Evolutionary conservation across 2,329 filamentous ascomycete species (phyloP).

Genomic region (Tolypocladium album): DNA sequence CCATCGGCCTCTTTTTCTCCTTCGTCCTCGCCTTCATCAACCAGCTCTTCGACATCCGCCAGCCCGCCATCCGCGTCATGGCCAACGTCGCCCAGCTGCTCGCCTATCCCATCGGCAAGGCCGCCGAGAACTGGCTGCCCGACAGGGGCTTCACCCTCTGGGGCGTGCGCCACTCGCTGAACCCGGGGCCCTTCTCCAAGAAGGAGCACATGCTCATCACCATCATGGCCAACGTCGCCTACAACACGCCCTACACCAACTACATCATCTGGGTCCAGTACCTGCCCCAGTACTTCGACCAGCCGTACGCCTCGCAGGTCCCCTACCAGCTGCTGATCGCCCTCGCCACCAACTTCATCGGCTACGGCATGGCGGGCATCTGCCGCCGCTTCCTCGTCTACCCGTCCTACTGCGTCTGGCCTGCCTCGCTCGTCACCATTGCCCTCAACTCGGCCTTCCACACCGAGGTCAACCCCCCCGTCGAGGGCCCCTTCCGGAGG

Average conservation of each 20-base stretch:
- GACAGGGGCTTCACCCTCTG: constrained; percentile 36
- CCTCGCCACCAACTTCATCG: constrained; percentile 45
- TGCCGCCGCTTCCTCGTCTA: constrained; percentile 44
- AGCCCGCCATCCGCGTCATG: constrained; percentile 42
- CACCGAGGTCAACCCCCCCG: constrained; percentile 27
- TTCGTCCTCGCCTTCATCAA: constrained; percentile 40
- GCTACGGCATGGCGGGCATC: constrained; percentile 48
- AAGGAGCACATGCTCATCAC: constrained; percentile 54
- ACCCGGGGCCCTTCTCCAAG: constrained; percentile 45
- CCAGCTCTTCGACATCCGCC: constrained; percentile 47
- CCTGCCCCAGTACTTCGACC: constrained; percentile 42
- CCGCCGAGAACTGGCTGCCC: constrained; percentile 38
- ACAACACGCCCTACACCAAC: constrained; percentile 41
- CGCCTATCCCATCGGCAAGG: constrained; percentile 42
- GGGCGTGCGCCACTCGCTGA: constrained; percentile 36
- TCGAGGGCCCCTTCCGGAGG: constrained; percentile 30
- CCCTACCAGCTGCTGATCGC: constrained; percentile 45
- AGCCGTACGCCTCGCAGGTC: constrained; percentile 39
- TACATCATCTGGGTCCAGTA: constrained; percentile 44
- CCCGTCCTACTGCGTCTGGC: constrained; percentile 47
- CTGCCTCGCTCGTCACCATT: constrained; percentile 42
- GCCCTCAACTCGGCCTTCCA: constrained; percentile 44
- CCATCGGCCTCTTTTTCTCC: constrained; percentile 40
- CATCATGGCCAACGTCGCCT: constrained; percentile 51
- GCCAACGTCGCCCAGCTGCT: constrained; percentile 46